These are phyloP conservation scores for Aureobasidium sp. DNA, from an alignment of 2,329 filamentous ascomycete species.

Conservation along the genomic window DNA sequence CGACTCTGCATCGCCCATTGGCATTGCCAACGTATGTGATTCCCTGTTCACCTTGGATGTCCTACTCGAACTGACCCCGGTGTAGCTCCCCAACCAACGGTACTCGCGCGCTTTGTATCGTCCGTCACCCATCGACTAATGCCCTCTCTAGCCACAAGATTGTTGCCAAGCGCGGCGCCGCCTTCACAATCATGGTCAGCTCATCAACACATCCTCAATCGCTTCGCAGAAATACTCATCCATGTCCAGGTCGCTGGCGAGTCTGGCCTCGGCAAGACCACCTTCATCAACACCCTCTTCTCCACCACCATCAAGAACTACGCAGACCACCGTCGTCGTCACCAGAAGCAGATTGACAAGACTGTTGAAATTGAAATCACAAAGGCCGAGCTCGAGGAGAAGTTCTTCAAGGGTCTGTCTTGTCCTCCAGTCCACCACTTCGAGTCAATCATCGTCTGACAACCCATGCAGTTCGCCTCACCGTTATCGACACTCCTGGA, in stretches of 20 bases:
- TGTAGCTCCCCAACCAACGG: constrained; percentile 62
- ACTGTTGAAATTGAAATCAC: constrained; percentile 99
- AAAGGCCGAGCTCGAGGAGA: constrained; percentile 99
- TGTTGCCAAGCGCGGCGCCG: constrained; percentile 78
- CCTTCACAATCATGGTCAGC: constrained; percentile 97
- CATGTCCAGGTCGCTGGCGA: constrained; percentile 79
- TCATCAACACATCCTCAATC: neutral
- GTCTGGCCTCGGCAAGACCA: constrained; percentile 97
- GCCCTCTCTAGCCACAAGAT: constrained; percentile 55
- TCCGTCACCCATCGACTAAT: constrained; percentile 29
- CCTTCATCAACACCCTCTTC: constrained; percentile 99
- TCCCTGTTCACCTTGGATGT: constrained; percentile 7
- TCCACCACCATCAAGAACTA: constrained; percentile 99
- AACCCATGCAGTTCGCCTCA: constrained; percentile 72
- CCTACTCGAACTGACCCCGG: constrained; percentile 30
- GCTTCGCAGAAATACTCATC: constrained; percentile 24
- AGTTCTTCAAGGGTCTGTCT: constrained; percentile 94
- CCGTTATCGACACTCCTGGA: constrained; percentile 96
- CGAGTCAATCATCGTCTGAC: neutral
- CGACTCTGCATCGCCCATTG: constrained; percentile 60
- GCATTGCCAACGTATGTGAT: constrained; percentile 63
- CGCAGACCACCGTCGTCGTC: constrained; percentile 97
- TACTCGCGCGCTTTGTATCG: constrained; percentile 33
- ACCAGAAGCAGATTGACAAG: constrained; percentile 99
- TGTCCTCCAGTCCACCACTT: neutral